Percentiles rank a stretch among this genome's conserved stretches.
phyloP scores from a whole-genome alignment of 2,329 filamentous ascomycete species.

The Aspergillus caelatus region DNA sequence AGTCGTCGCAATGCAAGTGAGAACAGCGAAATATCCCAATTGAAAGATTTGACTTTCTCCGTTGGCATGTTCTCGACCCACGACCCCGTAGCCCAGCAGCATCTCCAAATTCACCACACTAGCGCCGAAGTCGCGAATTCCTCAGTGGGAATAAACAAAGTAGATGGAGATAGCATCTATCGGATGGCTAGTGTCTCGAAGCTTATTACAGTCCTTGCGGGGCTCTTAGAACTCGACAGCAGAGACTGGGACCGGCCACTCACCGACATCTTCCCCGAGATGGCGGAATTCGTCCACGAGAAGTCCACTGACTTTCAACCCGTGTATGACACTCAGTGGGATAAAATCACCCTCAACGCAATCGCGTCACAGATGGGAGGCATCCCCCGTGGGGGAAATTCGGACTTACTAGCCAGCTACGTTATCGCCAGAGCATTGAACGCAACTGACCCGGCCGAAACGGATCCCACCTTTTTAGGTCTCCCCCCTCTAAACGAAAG shows the following conservation, averaged over 20 bases:
- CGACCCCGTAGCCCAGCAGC: constrained; percentile 31
- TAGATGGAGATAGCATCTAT: constrained; percentile 49
- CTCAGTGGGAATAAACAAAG: constrained; percentile 35
- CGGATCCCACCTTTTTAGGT: constrained; percentile 26
- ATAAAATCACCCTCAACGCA: constrained; percentile 51
- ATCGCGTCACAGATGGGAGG: constrained; percentile 53
- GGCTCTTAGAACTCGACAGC: constrained; percentile 37
- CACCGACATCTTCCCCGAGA: constrained; percentile 49
- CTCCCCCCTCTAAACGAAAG: constrained; percentile 34
- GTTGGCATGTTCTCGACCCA: constrained; percentile 44
- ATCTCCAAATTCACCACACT: constrained; percentile 41
- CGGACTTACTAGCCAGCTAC: not conserved
- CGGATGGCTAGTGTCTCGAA: constrained; percentile 47
- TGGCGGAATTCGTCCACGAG: constrained; percentile 27
- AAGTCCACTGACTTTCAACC: constrained; percentile 27
- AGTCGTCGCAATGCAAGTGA: constrained; percentile 21
- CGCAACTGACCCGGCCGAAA: not conserved
- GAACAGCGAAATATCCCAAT: constrained; percentile 3
- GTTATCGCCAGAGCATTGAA: constrained; percentile 26
- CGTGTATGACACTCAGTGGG: constrained; percentile 47
- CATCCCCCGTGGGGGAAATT: constrained; percentile 28
- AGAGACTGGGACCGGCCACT: constrained; percentile 49
- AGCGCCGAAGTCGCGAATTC: constrained; percentile 35
- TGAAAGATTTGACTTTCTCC: constrained; percentile 44
- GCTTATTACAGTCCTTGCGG: constrained; percentile 43